Base-by-base conservation (phyloP, 345 rosid species). In the Tarenaya hassleriana region DNA sequence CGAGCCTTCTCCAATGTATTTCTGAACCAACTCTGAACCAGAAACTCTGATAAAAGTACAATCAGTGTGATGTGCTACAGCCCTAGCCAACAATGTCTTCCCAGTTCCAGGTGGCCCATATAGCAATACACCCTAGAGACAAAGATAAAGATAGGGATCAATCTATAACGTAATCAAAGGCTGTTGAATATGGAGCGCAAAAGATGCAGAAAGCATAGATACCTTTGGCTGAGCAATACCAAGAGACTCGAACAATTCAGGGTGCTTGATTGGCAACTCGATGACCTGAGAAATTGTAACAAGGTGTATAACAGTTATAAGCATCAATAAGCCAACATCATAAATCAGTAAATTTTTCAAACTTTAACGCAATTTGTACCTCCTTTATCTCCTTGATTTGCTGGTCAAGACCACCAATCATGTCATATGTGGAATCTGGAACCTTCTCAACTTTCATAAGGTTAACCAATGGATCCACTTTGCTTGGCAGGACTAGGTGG, bases 31-130 rank as follows among this genome's bases (percentile, higher is more conserved):
- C 70, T 88, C 97, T 31, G 98, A 91, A 52, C 98, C 96, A 68
- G 92, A 91, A 60, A 92, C 98, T 85, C 98, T 83, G 66, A 92
- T 92, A 73, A 92, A 92, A 40, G 98, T 92, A 74, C 97, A 92
- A 70, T 92, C 97, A 41, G 98, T 92, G 70, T 92, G 98, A 73
- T 92, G 98, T 31, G 98, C 98, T 55, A 92, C 98, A 39, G 98
- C 98, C 66, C 98, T 79, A 40, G 98, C 98, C 82, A 92, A 66
- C 50, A 92, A 65, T 11, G 98, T 92, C 71, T 92, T 92, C 41
- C 98, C 98, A 38, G 98, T 92, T 52, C 98, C 98, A 43, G 98
- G 98, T 18, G 98, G 98, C 14, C 98, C 98, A 74, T 92, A 92
- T 8, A 92, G 74, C 68, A 92, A 70, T 51, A 92, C 98, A 54